Evolutionary conservation across 2,329 filamentous ascomycete genomes (phyloP), one percentile per base, ranked within the genome.

Genomic region (Hymenoscyphus salicellus): DNA sequence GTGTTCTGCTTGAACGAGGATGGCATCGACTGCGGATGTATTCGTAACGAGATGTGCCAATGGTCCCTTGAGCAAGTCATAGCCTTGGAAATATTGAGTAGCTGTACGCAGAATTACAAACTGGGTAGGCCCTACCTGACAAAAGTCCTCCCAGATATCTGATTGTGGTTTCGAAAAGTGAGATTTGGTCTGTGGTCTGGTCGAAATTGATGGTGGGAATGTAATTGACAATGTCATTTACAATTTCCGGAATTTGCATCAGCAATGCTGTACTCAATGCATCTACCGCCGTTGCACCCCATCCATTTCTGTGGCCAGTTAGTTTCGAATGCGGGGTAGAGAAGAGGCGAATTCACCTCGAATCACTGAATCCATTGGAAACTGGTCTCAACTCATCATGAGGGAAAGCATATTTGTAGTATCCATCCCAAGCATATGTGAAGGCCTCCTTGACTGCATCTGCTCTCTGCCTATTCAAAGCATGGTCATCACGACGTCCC

Each of bases 141-240:
- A 97, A 74, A 71, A 97, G 82, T 17, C 92, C 93, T 10, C 86
- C 93, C 0, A 97, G 79, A 72, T 96, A 96, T 32, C 93, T 88
- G 73, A 97, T 96, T 0, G 91, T 97, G 0, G 92, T 96, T 78
- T 97, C 93, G 72, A 97, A 97, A 7, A 97, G 78, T 43, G 89
- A 94, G 58, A 96, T 86, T 10, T 81, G 77, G 8, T 65, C 58
- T 1, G 80, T 72, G 0, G 89, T 90, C 11, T 81, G 79, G 52
- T 83, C 83, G 73, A 91, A 96, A 76, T 96, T 81, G 72, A 96
- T 89, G 0, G 78, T 84, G 0, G 86, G 83, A 56, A 96, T 84
- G 73, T 88, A 88, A 5, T 89, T 80, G 23, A 96, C 77, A 68
- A 96, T 93, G 61, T 87, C 80, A 52, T 87, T 79, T 16, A 95